Conservation (phyloP, 108 stramenopile species). For the Cylindrotheca fusiformis region DNA sequence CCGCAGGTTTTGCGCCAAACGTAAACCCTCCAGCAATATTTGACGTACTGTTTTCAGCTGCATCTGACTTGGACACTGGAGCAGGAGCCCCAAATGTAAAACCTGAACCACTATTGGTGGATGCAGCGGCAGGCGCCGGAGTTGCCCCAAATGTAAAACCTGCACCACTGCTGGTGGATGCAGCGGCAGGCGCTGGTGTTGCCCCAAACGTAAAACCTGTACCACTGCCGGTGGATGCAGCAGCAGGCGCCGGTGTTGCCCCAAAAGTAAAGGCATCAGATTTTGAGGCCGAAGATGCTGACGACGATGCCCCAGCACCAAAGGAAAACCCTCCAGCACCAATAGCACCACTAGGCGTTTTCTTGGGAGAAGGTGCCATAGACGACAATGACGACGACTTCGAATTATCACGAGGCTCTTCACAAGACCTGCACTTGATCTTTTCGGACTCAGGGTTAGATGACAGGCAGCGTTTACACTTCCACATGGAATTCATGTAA, state of each 20-base stretch:
- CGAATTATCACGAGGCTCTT: no score
- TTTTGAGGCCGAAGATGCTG: conserved; percentile 6
- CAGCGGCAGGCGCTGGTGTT: conserved; percentile 8
- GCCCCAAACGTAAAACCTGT: conserved; percentile 24
- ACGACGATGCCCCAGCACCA: conserved; percentile 2
- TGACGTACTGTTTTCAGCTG: background rate
- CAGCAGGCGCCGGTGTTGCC: conserved; percentile 9
- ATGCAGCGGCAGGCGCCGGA: background rate
- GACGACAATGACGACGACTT: background rate
- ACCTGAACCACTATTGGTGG: background rate
- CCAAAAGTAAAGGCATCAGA: conserved; percentile 13
- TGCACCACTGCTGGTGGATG: background rate
- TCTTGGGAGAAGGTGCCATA: background rate
- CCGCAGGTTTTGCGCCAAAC: background rate
- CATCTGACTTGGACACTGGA: background rate
- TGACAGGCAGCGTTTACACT: no score
- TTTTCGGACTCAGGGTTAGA: no score
- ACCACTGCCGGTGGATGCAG: conserved; percentile 1
- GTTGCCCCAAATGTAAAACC: conserved; percentile 4
- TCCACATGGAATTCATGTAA: no score
- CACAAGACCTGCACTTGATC: no score
- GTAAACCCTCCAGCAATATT: background rate
- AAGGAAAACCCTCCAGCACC: conserved; percentile 19
- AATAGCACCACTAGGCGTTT: conserved; percentile 8
- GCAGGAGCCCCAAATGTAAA: conserved; percentile 2